Base-by-base conservation (phyloP, 441 rosid genomes). In the Erodium chrysanthum region DNA sequence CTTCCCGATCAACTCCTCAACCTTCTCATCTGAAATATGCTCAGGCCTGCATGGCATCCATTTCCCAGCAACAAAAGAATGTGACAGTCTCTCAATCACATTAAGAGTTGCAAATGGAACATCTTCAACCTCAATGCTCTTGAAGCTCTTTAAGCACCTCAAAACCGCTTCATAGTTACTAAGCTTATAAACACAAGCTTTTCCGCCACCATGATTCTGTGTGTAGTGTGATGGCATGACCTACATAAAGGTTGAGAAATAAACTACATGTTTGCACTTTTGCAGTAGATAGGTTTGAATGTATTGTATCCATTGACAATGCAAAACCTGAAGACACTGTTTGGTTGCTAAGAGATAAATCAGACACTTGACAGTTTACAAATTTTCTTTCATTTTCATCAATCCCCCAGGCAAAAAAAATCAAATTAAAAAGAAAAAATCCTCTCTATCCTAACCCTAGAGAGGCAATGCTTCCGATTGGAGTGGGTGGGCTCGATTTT, bases 31-130 rank as follows among this genome's bases (percentile, higher is more conserved):
- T 4, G 82, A 69, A 54, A 87, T 79, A 81, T 92, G 97, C 68
- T 88, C 94, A 0, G 94, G 91, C 76, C 91, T 80, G 68, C 83
- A 82, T 7, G 97, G 96, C 63, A 69, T 83, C 97, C 97, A 93
- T 70, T 68, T 74, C 78, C 92, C 86, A 9, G 83, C 65, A 61
- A 73, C 67, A 74, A 66, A 77, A 40, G 86, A 83, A 69, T 56
- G 78, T 7, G 91, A 87, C 73, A 93, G 86, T 66, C 84, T 85
- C 73, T 89, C 89, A 23, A 86, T 69, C 64, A 93, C 90, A 79
- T 84, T 81, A 48, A 87, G 81, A 14, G 98, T 90, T 66, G 80
- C 78, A 82, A 89, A 89, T 40, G 98, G 97, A 54, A 93, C 80
- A 80, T 80, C 88, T 78, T 87, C 86, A 65, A 87, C 78, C 76